Percentiles rank a stretch among this genome's conserved stretches.
Evolutionary conservation across 495 filamentous ascomycete species (phyloP).

Genomic region (Jackrogersella minutella): DNA sequence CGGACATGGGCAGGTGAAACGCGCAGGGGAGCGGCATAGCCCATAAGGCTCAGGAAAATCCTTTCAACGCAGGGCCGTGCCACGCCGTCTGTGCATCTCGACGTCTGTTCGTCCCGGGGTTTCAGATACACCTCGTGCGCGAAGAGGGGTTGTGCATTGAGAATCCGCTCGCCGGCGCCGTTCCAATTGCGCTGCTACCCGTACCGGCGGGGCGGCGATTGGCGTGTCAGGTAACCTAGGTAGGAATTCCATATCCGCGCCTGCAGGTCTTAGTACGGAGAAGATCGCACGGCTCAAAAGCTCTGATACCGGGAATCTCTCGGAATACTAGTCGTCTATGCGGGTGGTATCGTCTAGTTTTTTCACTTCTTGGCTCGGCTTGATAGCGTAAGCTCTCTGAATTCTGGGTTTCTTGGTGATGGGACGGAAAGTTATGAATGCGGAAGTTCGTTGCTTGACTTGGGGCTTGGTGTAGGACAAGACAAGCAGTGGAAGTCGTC

Average conservation of each 20-base stretch:
- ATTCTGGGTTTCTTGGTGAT: background rate
- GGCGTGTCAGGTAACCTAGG: too few species aligned
- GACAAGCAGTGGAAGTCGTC: too few species aligned
- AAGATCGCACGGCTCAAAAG: background rate
- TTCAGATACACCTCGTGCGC: conserved; percentile 15
- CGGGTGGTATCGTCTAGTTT: too few species aligned
- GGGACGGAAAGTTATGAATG: background rate
- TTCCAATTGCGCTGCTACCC: conserved; percentile 20
- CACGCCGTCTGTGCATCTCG: conserved; percentile 26
- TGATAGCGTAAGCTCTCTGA: background rate
- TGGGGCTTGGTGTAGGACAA: background rate
- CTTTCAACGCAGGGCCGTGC: background rate
- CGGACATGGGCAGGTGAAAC: background rate
- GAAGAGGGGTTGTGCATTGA: background rate
- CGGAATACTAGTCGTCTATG: conserved; percentile 11
- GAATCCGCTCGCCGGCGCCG: too few species aligned
- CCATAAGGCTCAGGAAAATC: background rate
- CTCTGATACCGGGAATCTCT: background rate
- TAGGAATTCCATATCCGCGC: too few species aligned
- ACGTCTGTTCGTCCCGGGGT: conserved; percentile 27
- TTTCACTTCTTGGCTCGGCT: too few species aligned
- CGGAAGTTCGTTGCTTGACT: background rate
- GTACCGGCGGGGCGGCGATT: conserved; percentile 12
- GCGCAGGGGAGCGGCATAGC: background rate
- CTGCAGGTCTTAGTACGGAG: background rate